Percentiles rank a stretch among this genome's conserved stretches.
Evolutionary conservation across 768 basidiomycete genomes (phyloP).

Genomic region (Calocybe cyanea): DNA sequence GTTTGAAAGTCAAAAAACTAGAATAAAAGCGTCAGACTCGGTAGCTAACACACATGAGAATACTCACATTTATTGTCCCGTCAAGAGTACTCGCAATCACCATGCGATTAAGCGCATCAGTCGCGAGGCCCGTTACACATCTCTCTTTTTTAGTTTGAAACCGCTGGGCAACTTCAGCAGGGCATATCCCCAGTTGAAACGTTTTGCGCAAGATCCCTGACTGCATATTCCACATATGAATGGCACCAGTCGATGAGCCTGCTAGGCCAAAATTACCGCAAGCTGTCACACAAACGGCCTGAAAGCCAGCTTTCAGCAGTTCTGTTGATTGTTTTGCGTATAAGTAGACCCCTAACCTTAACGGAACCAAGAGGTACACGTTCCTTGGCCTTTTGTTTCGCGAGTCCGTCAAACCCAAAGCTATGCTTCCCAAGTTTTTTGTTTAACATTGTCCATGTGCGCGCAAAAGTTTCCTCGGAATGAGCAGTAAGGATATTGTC

Average conservation of each 20-base stretch:
- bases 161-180: slow-evolving; percentile 46
- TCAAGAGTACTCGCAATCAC: slow-evolving; percentile 86
- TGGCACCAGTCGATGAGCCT: slow-evolving; percentile 73
- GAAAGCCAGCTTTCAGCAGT: neutral
- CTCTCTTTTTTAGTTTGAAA: slow-evolving; percentile 44
- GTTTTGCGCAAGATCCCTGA: slow-evolving; percentile 82
- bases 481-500: slow-evolving; percentile 95
- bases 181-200: slow-evolving; percentile 66
- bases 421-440: slow-evolving; percentile 79
- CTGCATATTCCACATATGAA: slow-evolving; percentile 97
- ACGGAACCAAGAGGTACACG: slow-evolving; percentile 51
- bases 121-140: slow-evolving; percentile 76
- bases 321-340: neutral
- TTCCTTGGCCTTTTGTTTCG: slow-evolving; percentile 46
- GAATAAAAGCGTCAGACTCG: slow-evolving; percentile 5
- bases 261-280: slow-evolving; percentile 96
- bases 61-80: slow-evolving; percentile 82
- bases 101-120: slow-evolving; percentile 77
- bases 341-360: slow-evolving; percentile 51
- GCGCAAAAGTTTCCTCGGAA: slow-evolving; percentile 72
- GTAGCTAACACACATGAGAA: neutral
- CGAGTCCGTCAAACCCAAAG: slow-evolving; percentile 54
- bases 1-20: slow-evolving; percentile 98
- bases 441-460: slow-evolving; percentile 84
- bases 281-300: slow-evolving; percentile 86